These are phyloP conservation scores for Scalesia atractyloides DNA, from an alignment of 129 eudicot species.

Conservation along the genomic window DNA sequence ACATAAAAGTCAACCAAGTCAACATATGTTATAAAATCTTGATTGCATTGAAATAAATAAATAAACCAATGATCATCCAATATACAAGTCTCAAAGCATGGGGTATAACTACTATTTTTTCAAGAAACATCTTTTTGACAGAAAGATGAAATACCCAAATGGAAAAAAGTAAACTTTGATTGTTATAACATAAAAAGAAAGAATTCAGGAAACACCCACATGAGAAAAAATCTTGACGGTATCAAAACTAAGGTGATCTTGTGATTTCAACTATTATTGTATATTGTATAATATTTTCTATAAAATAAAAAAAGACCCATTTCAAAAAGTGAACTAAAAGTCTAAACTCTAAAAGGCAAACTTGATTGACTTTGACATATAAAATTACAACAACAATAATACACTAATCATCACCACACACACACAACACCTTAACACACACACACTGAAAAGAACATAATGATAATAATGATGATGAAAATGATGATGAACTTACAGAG, in stretches of 20 bases:
- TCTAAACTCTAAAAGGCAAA: neutral
- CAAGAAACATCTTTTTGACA: slow-evolving; percentile 20
- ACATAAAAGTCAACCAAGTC: slow-evolving; percentile 28
- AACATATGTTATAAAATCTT: slow-evolving; percentile 2
- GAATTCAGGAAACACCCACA: slow-evolving; percentile 32
- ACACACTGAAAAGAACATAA: slow-evolving; percentile 24
- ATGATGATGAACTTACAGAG: slow-evolving; percentile 65
- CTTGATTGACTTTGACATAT: slow-evolving; percentile 33
- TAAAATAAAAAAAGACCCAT: neutral
- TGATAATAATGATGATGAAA: slow-evolving; percentile 9
- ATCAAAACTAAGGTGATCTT: slow-evolving; percentile 5
- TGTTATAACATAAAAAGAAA: slow-evolving; percentile 13
- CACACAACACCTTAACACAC: slow-evolving; percentile 27
- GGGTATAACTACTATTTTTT: slow-evolving; percentile 7
- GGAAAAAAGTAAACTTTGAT: slow-evolving; percentile 2
- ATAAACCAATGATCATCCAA: neutral
- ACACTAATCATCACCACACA: slow-evolving; percentile 34
- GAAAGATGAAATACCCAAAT: slow-evolving; percentile 23
- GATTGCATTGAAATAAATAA: neutral
- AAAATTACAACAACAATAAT: slow-evolving; percentile 35
- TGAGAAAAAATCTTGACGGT: slow-evolving; percentile 7
- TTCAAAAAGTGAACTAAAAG: slow-evolving; percentile 28
- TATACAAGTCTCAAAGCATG: slow-evolving; percentile 4
- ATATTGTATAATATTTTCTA: too few relatives aligned
- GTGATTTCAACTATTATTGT: neutral